Percentiles rank a stretch among this genome's conserved stretches.
These are phyloP conservation scores for Calonectria hongkongensis DNA, from an alignment of 2,329 filamentous ascomycete genomes.

Conservation along the genomic window DNA sequence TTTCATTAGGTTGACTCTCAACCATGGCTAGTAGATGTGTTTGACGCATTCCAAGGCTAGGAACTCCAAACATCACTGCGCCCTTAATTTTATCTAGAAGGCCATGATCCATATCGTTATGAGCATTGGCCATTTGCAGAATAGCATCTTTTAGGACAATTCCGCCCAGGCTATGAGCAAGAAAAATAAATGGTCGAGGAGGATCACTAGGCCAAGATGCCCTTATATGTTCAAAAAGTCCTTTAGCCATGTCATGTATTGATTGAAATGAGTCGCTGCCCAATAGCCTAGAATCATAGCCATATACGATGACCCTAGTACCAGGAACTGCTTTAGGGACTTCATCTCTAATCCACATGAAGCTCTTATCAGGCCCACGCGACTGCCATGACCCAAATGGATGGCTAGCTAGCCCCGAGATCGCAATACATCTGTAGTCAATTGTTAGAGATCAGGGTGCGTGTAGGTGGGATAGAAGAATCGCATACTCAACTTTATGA, in stretches of 20 bases:
- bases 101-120: not conserved
- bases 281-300: not conserved
- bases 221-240: not conserved
- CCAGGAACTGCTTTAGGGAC: not conserved
- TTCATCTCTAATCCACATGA: slow-evolving; percentile 4
- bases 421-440: not conserved
- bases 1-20: not conserved
- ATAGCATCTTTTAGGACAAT: not conserved
- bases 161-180: not conserved
- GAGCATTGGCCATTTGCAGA: slow-evolving; percentile 1
- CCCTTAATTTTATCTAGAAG: not conserved
- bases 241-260: not conserved
- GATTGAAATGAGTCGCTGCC: not conserved
- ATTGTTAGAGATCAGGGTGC: not conserved
- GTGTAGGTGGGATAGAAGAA: not conserved
- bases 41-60: not conserved
- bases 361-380: not conserved
- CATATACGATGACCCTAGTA: not conserved
- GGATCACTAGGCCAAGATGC: not conserved
- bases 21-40: not conserved
- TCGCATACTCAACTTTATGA: not conserved
- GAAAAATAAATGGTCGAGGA: not conserved
- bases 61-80: not conserved
- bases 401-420: not conserved
- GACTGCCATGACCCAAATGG: slow-evolving; percentile 6